Percentiles rank a stretch among this genome's conserved stretches.
Conservation (phyloP, 139 green algal genomes). For the Chlamydomonas sp. region DNA sequence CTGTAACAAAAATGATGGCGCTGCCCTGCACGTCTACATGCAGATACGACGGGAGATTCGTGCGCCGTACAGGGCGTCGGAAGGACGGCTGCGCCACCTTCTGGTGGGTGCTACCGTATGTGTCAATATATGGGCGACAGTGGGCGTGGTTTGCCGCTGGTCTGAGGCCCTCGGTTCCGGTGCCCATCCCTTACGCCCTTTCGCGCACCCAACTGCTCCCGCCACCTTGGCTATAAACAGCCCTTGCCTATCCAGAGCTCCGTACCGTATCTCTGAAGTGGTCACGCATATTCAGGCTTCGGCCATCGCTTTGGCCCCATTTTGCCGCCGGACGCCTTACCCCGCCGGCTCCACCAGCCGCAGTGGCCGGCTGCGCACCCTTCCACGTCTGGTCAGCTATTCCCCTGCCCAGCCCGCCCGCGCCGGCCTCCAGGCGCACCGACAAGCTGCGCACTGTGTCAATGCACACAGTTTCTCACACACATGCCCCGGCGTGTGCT, state of each 20-base stretch:
- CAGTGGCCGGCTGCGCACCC: no score
- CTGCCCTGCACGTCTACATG: not conserved
- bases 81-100: constrained; percentile 81
- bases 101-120: constrained; percentile 49
- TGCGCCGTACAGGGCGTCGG: constrained; percentile 51
- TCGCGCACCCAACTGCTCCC: not conserved
- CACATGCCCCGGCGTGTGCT: not conserved
- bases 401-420: no score
- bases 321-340: no score
- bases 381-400: no score
- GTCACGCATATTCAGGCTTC: no score
- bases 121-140: not conserved
- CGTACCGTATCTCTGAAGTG: no score
- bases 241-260: not conserved
- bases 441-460: not conserved
- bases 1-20: not conserved
- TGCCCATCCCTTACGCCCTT: not conserved
- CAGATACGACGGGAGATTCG: constrained; percentile 70
- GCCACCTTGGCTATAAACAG: not conserved
- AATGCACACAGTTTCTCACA: not conserved
- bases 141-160: not conserved
- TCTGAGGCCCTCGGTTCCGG: not conserved
- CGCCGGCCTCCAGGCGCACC: no score
- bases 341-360: no score
- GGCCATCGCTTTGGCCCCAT: no score